Conservation (phyloP, 768 basidiomycete genomes). For the Suillus bovinus region DNA sequence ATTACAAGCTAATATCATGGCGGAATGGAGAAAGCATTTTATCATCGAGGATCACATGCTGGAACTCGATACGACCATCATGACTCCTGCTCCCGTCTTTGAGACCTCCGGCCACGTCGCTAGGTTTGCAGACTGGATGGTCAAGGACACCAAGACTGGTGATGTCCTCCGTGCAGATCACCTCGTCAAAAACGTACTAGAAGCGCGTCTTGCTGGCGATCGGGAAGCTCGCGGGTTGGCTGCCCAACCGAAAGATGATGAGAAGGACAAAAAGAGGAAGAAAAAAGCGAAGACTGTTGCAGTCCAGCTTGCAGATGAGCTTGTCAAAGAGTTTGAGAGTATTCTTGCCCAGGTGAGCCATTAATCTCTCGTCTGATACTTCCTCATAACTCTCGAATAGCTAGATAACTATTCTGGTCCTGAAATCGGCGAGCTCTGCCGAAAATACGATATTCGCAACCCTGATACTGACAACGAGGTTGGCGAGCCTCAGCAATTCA, state of each 20-base stretch:
- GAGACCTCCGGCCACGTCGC: constrained; percentile 98
- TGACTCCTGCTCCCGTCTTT: constrained; percentile 93
- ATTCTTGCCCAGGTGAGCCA: constrained; percentile 82
- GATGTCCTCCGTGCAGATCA: constrained; percentile 97
- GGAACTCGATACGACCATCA: constrained; percentile 96
- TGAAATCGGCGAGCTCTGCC: constrained; percentile 85
- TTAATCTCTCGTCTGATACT: not conserved
- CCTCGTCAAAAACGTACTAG: constrained; percentile 88
- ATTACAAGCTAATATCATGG: constrained; percentile 94
- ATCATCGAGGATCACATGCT: constrained; percentile 99
- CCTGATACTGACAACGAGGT: constrained; percentile 94
- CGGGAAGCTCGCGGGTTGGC: constrained; percentile 80
- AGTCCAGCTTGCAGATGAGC: constrained; percentile 71
- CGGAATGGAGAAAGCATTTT: constrained; percentile 97
- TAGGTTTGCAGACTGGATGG: constrained; percentile 99
- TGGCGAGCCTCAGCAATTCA: constrained; percentile 92
- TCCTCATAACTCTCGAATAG: constrained; percentile 12
- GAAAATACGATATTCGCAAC: constrained; percentile 76
- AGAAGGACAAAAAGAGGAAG: constrained; percentile 52
- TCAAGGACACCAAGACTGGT: constrained; percentile 92
- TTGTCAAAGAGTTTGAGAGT: constrained; percentile 74
- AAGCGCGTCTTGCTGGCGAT: constrained; percentile 88
- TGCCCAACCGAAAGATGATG: constrained; percentile 66
- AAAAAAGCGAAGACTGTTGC: constrained; percentile 66
- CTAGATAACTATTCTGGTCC: constrained; percentile 89